A percentile compares a stretch with the other conserved stretches of the same genome.
Conservation (phyloP, 2,329 filamentous ascomycete species). For the Talaromyces sp. region DNA sequence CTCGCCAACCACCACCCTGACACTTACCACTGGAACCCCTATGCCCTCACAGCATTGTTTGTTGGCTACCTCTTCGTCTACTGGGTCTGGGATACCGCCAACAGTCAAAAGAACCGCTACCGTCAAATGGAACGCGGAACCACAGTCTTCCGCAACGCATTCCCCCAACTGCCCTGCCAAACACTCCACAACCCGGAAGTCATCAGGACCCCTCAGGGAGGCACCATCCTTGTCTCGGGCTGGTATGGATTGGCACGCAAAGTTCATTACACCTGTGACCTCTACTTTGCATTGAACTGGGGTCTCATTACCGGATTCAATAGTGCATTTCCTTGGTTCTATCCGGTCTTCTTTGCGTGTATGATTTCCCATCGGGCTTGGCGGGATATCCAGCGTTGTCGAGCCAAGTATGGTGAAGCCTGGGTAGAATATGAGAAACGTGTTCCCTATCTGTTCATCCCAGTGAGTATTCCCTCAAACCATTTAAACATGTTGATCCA, state of each 20-base stretch:
- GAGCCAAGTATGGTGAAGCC: constrained; percentile 71
- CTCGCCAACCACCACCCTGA: constrained; percentile 76
- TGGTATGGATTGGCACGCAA: constrained; percentile 81
- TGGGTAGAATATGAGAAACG: constrained; percentile 75
- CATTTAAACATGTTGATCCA: background rate
- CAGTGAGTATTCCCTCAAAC: constrained; percentile 42
- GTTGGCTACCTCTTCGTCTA: constrained; percentile 74
- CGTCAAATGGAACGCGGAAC: constrained; percentile 72
- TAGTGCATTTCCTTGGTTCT: constrained; percentile 85
- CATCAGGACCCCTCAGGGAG: constrained; percentile 67
- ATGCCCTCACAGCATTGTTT: constrained; percentile 61
- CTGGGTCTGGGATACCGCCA: constrained; percentile 88
- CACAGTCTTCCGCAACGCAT: constrained; percentile 64
- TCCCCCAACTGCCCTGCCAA: constrained; percentile 88
- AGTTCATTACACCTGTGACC: constrained; percentile 74
- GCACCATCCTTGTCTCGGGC: constrained; percentile 74
- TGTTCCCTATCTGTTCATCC: constrained; percentile 82
- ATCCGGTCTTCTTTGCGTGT: constrained; percentile 69
- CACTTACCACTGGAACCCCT: constrained; percentile 70
- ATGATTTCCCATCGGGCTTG: constrained; percentile 77
- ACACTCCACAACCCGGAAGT: constrained; percentile 73
- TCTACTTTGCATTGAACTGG: constrained; percentile 73
- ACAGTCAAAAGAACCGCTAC: constrained; percentile 92
- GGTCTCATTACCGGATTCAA: constrained; percentile 74
- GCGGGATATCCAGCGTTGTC: constrained; percentile 71